phyloP scores from a whole-genome alignment of 805 yeast species.

The Candida vaughaniae region DNA sequence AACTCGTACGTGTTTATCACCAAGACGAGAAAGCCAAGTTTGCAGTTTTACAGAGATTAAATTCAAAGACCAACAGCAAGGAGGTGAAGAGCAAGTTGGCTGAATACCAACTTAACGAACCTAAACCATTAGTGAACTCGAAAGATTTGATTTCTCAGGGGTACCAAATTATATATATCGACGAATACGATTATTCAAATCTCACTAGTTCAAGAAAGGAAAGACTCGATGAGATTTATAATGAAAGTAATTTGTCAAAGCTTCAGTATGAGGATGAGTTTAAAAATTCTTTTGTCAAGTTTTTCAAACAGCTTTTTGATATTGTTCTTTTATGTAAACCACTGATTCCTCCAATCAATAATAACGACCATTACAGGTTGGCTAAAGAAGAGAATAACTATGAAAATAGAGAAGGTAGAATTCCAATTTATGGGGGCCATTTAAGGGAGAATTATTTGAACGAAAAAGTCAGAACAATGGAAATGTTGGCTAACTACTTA shows the following conservation, averaged over 20 bases:
- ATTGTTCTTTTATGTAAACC: slow-evolving; percentile 23
- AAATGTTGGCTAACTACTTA: slow-evolving; percentile 22
- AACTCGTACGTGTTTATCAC: slow-evolving; percentile 7
- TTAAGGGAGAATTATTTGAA: slow-evolving; percentile 28
- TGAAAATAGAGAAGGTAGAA: slow-evolving; percentile 23
- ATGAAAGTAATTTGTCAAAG: slow-evolving; percentile 6
- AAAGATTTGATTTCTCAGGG: slow-evolving; percentile 2
- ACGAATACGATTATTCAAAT: slow-evolving; percentile 12
- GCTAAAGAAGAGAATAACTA: slow-evolving; percentile 17
- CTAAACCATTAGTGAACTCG: slow-evolving; percentile 6
- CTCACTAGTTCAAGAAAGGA: background rate
- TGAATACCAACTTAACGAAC: background rate
- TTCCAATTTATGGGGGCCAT: slow-evolving; percentile 35
- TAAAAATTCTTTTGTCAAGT: slow-evolving; percentile 8
- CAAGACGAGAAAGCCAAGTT: slow-evolving; percentile 10
- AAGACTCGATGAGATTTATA: background rate
- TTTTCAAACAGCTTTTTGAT: slow-evolving; percentile 20
- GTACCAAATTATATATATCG: slow-evolving; percentile 3
- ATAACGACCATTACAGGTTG: slow-evolving; percentile 26
- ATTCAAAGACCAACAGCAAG: background rate
- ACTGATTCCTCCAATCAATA: slow-evolving; percentile 18
- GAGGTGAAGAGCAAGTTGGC: background rate
- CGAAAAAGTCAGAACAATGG: slow-evolving; percentile 29
- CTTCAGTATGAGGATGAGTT: slow-evolving; percentile 10
- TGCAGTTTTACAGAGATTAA: slow-evolving; percentile 7